Conservation (phyloP, 1,284 basidiomycete genomes). For the Agaricales sp. region DNA sequence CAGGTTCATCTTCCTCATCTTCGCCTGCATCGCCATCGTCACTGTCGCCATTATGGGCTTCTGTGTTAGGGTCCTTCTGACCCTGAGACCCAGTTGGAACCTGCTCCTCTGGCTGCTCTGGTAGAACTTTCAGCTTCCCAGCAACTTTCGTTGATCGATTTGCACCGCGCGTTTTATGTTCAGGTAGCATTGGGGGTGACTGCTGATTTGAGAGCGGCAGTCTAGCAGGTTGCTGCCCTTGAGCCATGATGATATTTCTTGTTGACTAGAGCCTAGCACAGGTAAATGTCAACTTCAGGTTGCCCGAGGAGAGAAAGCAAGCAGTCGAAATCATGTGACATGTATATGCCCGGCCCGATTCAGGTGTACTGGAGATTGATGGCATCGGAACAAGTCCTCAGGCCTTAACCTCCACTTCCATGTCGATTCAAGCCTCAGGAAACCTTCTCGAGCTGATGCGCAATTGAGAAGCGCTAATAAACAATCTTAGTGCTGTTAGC, state of each 20-base stretch:
- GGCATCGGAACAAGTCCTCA: too few relatives aligned
- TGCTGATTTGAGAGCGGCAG: neutral
- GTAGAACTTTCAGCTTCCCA: constrained; percentile 87
- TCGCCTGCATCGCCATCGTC: constrained; percentile 68
- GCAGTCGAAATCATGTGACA: too few relatives aligned
- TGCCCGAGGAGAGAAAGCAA: too few relatives aligned
- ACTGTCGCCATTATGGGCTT: constrained; percentile 51
- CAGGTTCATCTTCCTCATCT: constrained; percentile 52
- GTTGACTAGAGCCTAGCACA: too few relatives aligned
- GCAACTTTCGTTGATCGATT: constrained; percentile 83
- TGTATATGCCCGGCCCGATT: too few relatives aligned
- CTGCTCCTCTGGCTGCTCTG: constrained; percentile 73
- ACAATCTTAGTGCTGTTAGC: too few relatives aligned
- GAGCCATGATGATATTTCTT: neutral
- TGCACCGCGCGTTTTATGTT: constrained; percentile 55
- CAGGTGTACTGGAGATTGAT: too few relatives aligned
- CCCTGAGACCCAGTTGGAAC: constrained; percentile 14
- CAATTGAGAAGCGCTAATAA: too few relatives aligned
- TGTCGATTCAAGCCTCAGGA: too few relatives aligned
- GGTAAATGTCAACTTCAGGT: too few relatives aligned
- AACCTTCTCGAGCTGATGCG: too few relatives aligned
- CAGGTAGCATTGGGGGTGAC: constrained; percentile 9
- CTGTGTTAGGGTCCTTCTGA: constrained; percentile 21
- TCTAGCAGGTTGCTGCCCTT: neutral
- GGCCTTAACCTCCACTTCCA: too few relatives aligned